Base-by-base conservation (phyloP, 2,329 filamentous ascomycete genomes). In the Cryphonectria naterciae region DNA sequence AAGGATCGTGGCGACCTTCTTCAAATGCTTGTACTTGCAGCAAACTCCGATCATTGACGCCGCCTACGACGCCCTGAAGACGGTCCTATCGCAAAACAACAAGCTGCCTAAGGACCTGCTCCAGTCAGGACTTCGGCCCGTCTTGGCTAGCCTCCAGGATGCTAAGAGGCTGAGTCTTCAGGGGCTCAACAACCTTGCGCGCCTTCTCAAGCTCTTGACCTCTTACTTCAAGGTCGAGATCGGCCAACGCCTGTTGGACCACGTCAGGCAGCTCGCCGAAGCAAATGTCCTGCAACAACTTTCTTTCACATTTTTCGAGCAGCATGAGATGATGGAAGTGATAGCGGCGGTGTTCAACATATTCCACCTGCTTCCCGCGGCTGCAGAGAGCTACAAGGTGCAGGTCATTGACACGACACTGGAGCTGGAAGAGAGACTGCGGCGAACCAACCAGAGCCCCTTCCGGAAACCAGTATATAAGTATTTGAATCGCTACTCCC, bases 141-240 rank as follows among this genome's bases (percentile, higher is more conserved):
- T 99, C n/a, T 83, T 99, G 49, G 95, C 97, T 78, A 99, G 97
- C 78, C 87, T 99, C 3, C 95, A 97, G 75, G 96, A 99, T 77
- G 93, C 95, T 0, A 94, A 97, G 79, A 91, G 95, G 70, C 85
- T 99, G 28, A 97, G 91, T 28, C 93, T 95, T 0, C 92, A 95
- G 76, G 95, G 95, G 2, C 85, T 99, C 5, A 95, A 98, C 78
- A 97, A 97, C 37, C 84, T 99, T 43, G 95, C 95, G 25, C 90
- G 95, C 54, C 86, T 99, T 1, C 82, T 99, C 72, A 95, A 96
- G 74, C 86, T 99, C 1, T 85, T 99, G 25, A 99, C 95, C 0
- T 98, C 96, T 72, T 99, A 99, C 80, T 99, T 99, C 83, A 99
- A 99, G 81, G 95, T 98, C 0, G 96, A 99, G 79, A 99, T 99